A percentile compares a stretch with the other conserved stretches of the same genome.
Evolutionary conservation across 768 basidiomycete genomes (phyloP).

Genomic region (Auriscalpium vulgare): DNA sequence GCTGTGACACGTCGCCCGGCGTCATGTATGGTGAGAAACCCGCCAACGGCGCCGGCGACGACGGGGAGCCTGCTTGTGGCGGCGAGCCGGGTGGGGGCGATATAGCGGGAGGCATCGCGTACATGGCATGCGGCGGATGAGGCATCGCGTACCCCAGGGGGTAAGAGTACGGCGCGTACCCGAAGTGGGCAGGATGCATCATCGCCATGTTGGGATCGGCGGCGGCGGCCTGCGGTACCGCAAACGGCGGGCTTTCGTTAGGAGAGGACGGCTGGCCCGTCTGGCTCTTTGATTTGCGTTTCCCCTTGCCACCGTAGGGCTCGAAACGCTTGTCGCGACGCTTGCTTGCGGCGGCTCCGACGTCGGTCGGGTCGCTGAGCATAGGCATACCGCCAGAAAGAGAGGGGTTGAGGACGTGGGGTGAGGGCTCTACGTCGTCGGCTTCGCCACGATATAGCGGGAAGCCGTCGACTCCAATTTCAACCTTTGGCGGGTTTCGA

Average conservation of each 20-base stretch:
- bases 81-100: background rate
- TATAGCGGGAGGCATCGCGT: background rate
- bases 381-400: conserved; percentile 13
- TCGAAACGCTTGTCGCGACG: conserved; percentile 25
- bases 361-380: conserved; percentile 12
- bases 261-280: conserved; percentile 9
- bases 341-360: conserved; percentile 14
- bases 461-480: conserved; percentile 75
- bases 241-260: conserved; percentile 4
- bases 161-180: conserved; percentile 11
- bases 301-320: conserved; percentile 18
- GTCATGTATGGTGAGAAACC: background rate
- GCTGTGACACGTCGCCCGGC: background rate
- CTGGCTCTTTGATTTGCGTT: conserved; percentile 9
- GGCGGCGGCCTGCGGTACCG: conserved; percentile 3
- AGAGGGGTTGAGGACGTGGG: conserved; percentile 20
- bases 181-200: conserved; percentile 14
- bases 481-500: conserved; percentile 82
- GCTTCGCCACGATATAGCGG: conserved; percentile 80
- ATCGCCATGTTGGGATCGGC: conserved; percentile 13
- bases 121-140: background rate
- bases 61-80: background rate
- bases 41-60: background rate
- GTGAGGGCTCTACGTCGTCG: conserved; percentile 44
- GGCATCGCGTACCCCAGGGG: conserved; percentile 11